These are phyloP conservation scores for Ambrosiella beaveri DNA, from an alignment of 2,329 filamentous ascomycete species.

Conservation along the genomic window DNA sequence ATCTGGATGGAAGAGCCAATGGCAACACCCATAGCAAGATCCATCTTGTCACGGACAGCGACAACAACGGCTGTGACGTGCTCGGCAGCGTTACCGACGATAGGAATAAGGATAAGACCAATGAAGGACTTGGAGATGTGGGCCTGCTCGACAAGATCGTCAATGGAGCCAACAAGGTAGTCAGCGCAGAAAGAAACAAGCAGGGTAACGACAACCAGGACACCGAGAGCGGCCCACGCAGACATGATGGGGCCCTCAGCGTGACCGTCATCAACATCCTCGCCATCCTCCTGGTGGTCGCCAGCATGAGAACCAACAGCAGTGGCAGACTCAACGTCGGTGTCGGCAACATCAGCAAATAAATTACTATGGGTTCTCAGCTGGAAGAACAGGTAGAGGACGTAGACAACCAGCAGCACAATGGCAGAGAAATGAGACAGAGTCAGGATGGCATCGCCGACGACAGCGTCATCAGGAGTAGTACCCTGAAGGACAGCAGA, in stretches of 20 bases:
- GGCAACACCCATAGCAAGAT: conserved; percentile 58
- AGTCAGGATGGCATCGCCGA: conserved; percentile 42
- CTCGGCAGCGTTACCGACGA: conserved; percentile 65
- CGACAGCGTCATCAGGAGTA: conserved; percentile 23
- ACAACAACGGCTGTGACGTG: conserved; percentile 70
- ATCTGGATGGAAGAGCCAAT: conserved; percentile 74
- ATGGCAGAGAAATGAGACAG: conserved; percentile 62
- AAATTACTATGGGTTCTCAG: conserved; percentile 56
- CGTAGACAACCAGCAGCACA: conserved; percentile 57
- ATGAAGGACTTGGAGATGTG: conserved; percentile 69
- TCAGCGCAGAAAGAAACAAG: conserved; percentile 59
- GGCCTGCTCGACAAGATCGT: conserved; percentile 49
- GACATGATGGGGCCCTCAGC: conserved; percentile 33
- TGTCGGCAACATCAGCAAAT: conserved; percentile 38
- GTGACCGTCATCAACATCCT: conserved; percentile 17
- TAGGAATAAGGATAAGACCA: conserved; percentile 61
- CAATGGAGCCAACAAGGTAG: conserved; percentile 61
- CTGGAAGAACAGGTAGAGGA: conserved; percentile 64
- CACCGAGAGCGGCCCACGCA: conserved; percentile 44
- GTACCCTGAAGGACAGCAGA: conserved; percentile 44
- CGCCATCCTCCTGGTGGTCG: conserved; percentile 11
- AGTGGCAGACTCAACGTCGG: conserved; percentile 21
- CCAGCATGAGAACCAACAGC: conserved; percentile 20
- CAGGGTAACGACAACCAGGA: conserved; percentile 52
- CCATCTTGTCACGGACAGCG: conserved; percentile 61